These are phyloP conservation scores for Tulasnella sp. DNA, from an alignment of 768 basidiomycete species.

Conservation along the genomic window DNA sequence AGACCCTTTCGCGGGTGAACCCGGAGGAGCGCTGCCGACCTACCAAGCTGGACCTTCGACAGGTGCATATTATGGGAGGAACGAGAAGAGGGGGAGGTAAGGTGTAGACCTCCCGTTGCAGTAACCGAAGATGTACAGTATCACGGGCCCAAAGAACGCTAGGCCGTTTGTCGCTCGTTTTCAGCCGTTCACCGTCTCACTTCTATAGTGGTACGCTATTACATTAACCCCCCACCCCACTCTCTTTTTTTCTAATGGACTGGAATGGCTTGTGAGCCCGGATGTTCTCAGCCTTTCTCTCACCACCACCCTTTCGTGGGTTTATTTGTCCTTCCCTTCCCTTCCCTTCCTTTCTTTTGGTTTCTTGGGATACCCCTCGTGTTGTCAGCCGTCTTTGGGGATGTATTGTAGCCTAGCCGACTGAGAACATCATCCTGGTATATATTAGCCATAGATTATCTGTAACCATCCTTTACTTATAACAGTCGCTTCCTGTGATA, in stretches of 20 bases:
- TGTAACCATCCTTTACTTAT: too few species aligned
- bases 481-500: too few species aligned
- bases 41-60: background rate
- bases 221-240: background rate
- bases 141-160: background rate
- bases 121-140: background rate
- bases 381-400: slow-evolving; percentile 10
- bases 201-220: background rate
- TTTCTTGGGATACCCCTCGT: background rate
- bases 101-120: background rate
- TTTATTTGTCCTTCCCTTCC: background rate
- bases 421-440: background rate
- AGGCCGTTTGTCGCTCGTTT: background rate
- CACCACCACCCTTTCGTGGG: background rate
- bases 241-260: background rate
- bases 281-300: background rate
- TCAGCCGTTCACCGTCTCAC: background rate
- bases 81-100: slow-evolving; percentile 7
- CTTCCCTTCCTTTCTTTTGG: background rate
- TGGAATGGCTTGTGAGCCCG: background rate
- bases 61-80: background rate
- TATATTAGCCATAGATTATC: too few species aligned
- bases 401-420: background rate
- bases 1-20: background rate
- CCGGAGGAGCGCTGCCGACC: background rate